Conservation (phyloP, 1,284 basidiomycete species). For the Abortiporus biennis region DNA sequence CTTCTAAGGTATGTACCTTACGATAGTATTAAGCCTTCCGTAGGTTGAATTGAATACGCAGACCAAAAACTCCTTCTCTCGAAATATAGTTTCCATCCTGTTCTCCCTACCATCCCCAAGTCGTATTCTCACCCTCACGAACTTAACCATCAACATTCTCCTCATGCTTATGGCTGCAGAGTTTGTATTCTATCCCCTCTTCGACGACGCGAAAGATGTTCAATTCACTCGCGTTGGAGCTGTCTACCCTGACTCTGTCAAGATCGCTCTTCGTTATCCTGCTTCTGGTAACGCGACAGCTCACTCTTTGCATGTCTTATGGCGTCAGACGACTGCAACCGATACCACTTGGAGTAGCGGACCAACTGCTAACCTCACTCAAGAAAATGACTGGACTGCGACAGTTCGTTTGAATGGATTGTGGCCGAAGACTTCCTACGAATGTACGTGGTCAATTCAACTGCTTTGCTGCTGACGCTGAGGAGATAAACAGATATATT, state of each 20-base stretch:
- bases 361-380: conserved; percentile 37
- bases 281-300: conserved; percentile 22
- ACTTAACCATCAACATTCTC: conserved; percentile 44
- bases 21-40: too few relatives aligned
- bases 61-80: too few relatives aligned
- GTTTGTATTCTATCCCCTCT: conserved; percentile 42
- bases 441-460: conserved; percentile 40
- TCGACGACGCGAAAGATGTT: conserved; percentile 48
- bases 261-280: conserved; percentile 59
- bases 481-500: conserved; percentile 39
- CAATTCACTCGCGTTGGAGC: conserved; percentile 65
- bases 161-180: conserved; percentile 46
- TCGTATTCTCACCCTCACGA: conserved; percentile 29
- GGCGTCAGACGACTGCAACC: conserved; percentile 31
- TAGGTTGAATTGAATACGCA: too few relatives aligned
- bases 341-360: conserved; percentile 44
- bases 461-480: conserved; percentile 4
- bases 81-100: conserved; percentile 23
- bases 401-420: conserved; percentile 52
- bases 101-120: conserved; percentile 42
- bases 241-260: conserved; percentile 55
- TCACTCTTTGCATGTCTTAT: conserved; percentile 35
- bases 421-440: conserved; percentile 68
- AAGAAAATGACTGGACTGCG: conserved; percentile 59
- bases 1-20: too few relatives aligned